Evolutionary conservation across 371 early-diverging fungal genomes (phyloP).

Genomic region (Capniomyces stellatus): DNA sequence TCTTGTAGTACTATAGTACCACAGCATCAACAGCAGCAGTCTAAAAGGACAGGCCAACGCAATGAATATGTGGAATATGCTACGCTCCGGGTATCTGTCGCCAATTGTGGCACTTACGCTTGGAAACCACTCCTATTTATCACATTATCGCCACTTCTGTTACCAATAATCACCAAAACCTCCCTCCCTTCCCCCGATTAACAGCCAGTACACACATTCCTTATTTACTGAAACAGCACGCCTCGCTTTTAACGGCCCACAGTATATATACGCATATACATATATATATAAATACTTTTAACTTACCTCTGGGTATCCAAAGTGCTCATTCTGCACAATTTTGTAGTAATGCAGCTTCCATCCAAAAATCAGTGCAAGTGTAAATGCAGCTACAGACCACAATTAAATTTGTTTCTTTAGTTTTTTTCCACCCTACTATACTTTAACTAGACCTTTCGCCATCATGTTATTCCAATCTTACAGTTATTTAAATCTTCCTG

Average conservation of each 20-base stretch:
- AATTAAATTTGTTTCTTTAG: background rate
- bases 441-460: background rate
- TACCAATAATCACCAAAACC: too few species aligned
- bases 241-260: too few species aligned
- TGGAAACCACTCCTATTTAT: conserved; percentile 50
- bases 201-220: background rate
- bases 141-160: background rate
- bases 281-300: background rate
- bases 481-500: conserved; percentile 2
- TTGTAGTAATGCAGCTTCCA: conserved; percentile 56
- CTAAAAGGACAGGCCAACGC: conserved; percentile 51
- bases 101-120: conserved; percentile 67
- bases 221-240: background rate
- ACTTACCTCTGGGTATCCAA: conserved; percentile 47
- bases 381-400: conserved; percentile 35
- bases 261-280: too few species aligned
- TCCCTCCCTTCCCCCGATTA: too few species aligned
- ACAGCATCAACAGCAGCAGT: conserved; percentile 42
- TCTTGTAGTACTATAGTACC: conserved; percentile 35
- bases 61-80: conserved; percentile 58
- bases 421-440: background rate
- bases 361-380: conserved; percentile 41
- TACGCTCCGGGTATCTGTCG: conserved; percentile 59
- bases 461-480: background rate
- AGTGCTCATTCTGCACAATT: conserved; percentile 58